Evolutionary conservation across 352 stramenopile genomes (phyloP).

Genomic region (Phytophthora boehmeriae): DNA sequence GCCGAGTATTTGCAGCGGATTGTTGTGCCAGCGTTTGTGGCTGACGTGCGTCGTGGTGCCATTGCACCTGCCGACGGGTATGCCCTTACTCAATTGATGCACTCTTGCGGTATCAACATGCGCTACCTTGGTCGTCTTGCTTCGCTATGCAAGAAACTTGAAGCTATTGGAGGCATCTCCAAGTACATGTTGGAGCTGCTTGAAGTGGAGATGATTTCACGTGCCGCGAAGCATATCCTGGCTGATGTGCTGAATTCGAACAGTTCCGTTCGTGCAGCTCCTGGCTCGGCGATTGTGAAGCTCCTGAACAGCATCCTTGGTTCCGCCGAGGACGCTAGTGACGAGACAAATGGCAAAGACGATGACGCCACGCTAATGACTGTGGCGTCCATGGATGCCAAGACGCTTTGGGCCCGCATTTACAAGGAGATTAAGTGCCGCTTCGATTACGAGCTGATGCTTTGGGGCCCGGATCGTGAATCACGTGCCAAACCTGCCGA

Average conservation of each 20-base stretch:
- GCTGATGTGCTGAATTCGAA: constrained; percentile 74
- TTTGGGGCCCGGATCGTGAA: constrained; percentile 59
- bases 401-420: constrained; percentile 64
- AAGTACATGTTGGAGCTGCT: constrained; percentile 95
- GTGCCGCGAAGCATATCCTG: constrained; percentile 89
- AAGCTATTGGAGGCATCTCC: constrained; percentile 87
- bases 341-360: constrained; percentile 27
- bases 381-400: constrained; percentile 36
- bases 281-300: constrained; percentile 78
- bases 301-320: constrained; percentile 89
- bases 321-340: constrained; percentile 15
- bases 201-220: constrained; percentile 96
- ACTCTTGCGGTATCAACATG: constrained; percentile 97
- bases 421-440: constrained; percentile 68
- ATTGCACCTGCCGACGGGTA: constrained; percentile 90
- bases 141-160: constrained; percentile 87
- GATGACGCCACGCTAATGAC: constrained; percentile 16
- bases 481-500: constrained; percentile 7
- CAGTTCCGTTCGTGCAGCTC: constrained; percentile 61
- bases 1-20: constrained; percentile 87
- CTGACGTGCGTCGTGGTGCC: constrained; percentile 80
- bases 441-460: constrained; percentile 78
- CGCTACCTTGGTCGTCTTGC: constrained; percentile 95
- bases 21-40: constrained; percentile 85
- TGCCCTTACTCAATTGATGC: constrained; percentile 93